These are phyloP conservation scores for Leucocoprinus birnbaumii DNA, from an alignment of 768 basidiomycete species.

Conservation along the genomic window DNA sequence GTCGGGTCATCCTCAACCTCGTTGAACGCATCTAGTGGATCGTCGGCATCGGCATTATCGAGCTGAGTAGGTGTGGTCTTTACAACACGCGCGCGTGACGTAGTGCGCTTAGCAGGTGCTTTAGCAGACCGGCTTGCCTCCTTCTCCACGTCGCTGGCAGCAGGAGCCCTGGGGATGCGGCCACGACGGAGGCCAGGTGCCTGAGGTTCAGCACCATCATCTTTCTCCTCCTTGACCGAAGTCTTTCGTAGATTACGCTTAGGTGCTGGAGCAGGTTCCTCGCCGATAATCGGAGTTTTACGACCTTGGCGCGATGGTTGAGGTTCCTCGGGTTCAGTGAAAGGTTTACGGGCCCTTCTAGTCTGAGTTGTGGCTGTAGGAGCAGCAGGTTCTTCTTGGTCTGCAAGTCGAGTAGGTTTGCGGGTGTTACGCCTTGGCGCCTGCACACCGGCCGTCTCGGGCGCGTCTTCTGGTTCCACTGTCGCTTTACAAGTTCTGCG, in stretches of 20 bases:
- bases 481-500: constrained; percentile 1
- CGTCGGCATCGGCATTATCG: constrained; percentile 18
- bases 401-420: neutral
- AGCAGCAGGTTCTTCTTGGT: neutral
- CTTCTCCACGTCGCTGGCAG: neutral
- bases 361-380: constrained; percentile 2
- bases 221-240: constrained; percentile 9
- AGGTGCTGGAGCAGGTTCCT: constrained; percentile 5
- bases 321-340: constrained; percentile 21
- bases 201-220: neutral
- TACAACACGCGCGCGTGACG: constrained; percentile 13
- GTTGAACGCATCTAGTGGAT: constrained; percentile 21
- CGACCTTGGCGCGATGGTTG: neutral
- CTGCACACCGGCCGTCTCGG: neutral
- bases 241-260: constrained; percentile 6
- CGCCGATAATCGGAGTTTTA: neutral
- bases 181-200: constrained; percentile 13
- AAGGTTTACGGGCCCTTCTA: constrained; percentile 24
- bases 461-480: neutral
- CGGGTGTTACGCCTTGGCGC: constrained; percentile 4
- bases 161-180: constrained; percentile 14
- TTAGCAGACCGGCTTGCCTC: too few species aligned
- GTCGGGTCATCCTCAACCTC: neutral
- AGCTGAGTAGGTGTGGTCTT: constrained; percentile 18
- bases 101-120: neutral